phyloP scores from a whole-genome alignment of 768 basidiomycete genomes.

The Porphyrellus cyaneotinctus region DNA sequence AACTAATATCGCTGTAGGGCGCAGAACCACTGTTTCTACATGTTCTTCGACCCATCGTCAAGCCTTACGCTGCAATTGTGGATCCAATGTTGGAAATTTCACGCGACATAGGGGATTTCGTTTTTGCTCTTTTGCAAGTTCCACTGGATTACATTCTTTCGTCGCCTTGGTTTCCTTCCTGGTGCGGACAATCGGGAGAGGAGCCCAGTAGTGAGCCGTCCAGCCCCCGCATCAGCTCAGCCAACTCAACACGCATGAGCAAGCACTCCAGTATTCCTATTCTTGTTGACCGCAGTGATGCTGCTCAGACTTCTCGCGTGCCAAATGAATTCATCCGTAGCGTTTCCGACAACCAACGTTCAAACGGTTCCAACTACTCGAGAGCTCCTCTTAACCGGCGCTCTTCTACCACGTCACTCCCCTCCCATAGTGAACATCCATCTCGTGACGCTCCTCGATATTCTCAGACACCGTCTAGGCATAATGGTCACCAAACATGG shows the following conservation, averaged over 20 bases:
- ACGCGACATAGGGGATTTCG: slow-evolving; percentile 61
- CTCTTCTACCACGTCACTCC: slow-evolving; percentile 21
- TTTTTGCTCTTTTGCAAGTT: slow-evolving; percentile 41
- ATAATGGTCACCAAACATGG: slow-evolving; percentile 49
- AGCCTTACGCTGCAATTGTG: slow-evolving; percentile 65
- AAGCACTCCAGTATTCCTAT: slow-evolving; percentile 13
- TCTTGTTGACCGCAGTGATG: slow-evolving; percentile 4
- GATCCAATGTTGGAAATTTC: slow-evolving; percentile 61
- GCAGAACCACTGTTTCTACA: slow-evolving; percentile 84
- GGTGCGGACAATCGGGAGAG: slow-evolving; percentile 16
- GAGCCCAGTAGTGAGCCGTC: slow-evolving; percentile 4
- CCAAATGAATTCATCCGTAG: slow-evolving; percentile 15
- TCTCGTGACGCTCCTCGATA: slow-evolving; percentile 22
- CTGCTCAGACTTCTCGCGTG: slow-evolving; percentile 7
- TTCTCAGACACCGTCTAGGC: slow-evolving; percentile 17
- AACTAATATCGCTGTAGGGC: slow-evolving; percentile 45
- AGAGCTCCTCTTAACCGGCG: slow-evolving; percentile 7
- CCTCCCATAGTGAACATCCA: slow-evolving; percentile 24
- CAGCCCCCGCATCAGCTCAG: not conserved
- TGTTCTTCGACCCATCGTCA: slow-evolving; percentile 71
- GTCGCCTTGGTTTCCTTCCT: slow-evolving; percentile 27
- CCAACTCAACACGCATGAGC: slow-evolving; percentile 5
- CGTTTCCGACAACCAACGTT: slow-evolving; percentile 15
- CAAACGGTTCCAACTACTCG: slow-evolving; percentile 2
- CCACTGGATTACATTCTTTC: slow-evolving; percentile 36